These are phyloP conservation scores for Trichoderma sp. DNA, from an alignment of 2,329 filamentous ascomycete species.

Conservation along the genomic window DNA sequence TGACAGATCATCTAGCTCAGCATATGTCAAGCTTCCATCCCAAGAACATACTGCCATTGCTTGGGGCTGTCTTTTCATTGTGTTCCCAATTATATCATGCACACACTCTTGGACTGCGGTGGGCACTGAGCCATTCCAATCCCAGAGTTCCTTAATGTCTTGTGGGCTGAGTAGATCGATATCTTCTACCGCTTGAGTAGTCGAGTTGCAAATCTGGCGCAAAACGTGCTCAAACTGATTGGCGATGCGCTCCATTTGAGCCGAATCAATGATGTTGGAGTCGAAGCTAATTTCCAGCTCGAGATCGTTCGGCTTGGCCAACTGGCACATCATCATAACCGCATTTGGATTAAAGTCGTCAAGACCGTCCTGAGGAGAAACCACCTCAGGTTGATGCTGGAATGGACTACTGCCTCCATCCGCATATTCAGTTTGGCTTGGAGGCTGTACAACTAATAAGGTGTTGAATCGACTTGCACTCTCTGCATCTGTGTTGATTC, in stretches of 20 bases:
- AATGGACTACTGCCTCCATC: background rate
- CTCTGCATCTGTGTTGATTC: constrained; percentile 17
- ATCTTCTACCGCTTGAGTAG: constrained; percentile 11
- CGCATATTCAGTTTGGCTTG: background rate
- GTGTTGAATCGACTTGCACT: constrained; percentile 24
- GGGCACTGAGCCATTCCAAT: constrained; percentile 23
- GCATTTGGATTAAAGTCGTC: constrained; percentile 9
- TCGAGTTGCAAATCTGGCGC: constrained; percentile 5
- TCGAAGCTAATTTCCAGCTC: constrained; percentile 18
- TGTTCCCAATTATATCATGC: constrained; percentile 22
- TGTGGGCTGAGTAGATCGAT: constrained; percentile 19
- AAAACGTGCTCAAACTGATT: constrained; percentile 21
- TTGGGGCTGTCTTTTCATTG: constrained; percentile 21
- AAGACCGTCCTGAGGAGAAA: background rate
- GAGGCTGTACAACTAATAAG: constrained; percentile 11
- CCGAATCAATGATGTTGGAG: constrained; percentile 10
- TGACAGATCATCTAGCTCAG: constrained; percentile 32
- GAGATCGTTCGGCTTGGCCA: background rate
- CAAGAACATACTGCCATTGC: constrained; percentile 27
- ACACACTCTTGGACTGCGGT: constrained; percentile 23
- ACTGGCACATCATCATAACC: constrained; percentile 5
- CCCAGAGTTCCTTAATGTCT: constrained; percentile 26
- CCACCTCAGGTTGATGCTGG: background rate
- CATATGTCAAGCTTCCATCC: constrained; percentile 40
- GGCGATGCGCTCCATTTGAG: constrained; percentile 16